A percentile compares a stretch with the other conserved stretches of the same genome.
These are phyloP conservation scores for Lophium mytilinum DNA, from an alignment of 495 filamentous ascomycete species.

Conservation along the genomic window DNA sequence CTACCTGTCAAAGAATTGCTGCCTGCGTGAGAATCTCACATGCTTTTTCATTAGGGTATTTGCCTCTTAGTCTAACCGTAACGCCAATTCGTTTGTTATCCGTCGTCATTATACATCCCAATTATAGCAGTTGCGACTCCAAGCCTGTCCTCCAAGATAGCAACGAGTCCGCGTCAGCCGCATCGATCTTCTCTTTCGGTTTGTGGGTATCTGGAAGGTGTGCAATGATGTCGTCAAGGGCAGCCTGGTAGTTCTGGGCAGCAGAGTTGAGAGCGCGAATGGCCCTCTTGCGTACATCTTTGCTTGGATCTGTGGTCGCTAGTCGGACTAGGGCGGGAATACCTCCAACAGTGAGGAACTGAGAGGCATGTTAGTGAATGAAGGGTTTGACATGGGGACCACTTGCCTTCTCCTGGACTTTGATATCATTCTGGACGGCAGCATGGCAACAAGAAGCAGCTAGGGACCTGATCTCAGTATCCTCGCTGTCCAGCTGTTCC, in stretches of 20 bases:
- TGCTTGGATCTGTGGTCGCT: slow-evolving; percentile 50
- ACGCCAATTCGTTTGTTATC: too few relatives aligned
- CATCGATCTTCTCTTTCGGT: slow-evolving; percentile 49
- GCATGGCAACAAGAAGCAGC: slow-evolving; percentile 91
- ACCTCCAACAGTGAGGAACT: slow-evolving; percentile 60
- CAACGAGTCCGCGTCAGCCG: slow-evolving; percentile 75
- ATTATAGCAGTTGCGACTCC: too few relatives aligned
- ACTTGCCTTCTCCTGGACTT: slow-evolving; percentile 64
- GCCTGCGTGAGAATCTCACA: too few relatives aligned
- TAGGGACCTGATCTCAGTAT: slow-evolving; percentile 64
- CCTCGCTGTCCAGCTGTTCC: slow-evolving; percentile 53
- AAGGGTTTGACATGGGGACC: not conserved
- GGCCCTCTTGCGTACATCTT: slow-evolving; percentile 72
- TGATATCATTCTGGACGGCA: slow-evolving; percentile 90
- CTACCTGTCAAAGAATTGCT: too few relatives aligned
- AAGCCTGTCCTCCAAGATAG: too few relatives aligned
- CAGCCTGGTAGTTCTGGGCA: slow-evolving; percentile 79
- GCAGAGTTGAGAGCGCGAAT: slow-evolving; percentile 77
- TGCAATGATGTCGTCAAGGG: slow-evolving; percentile 54
- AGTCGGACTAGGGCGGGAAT: slow-evolving; percentile 60
- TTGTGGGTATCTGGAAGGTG: slow-evolving; percentile 55
- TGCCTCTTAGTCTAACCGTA: too few relatives aligned
- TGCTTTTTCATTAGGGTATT: too few relatives aligned
- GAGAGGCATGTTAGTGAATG: slow-evolving; percentile 18
- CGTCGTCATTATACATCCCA: too few relatives aligned